Percentiles rank a stretch among this genome's conserved stretches.
Conservation (phyloP, 1,284 basidiomycete species). For the Vanrija sp. region DNA sequence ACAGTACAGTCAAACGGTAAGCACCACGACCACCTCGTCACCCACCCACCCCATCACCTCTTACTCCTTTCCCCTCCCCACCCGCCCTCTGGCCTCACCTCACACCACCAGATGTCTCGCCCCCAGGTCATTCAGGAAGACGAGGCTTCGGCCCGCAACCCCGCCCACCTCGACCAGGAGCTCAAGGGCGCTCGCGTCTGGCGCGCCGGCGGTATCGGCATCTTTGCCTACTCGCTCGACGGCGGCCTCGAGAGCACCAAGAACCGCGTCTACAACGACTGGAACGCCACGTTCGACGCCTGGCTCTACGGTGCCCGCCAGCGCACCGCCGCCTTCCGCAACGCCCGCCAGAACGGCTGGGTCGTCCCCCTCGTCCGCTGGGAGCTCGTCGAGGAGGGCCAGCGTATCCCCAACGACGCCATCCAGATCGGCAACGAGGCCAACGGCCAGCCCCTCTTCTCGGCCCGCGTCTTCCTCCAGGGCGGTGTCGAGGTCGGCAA, state of each 20-base stretch:
- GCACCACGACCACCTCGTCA: too few relatives aligned
- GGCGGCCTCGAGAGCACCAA: constrained; percentile 24
- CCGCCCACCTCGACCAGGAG: constrained; percentile 32
- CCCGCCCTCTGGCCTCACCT: too few relatives aligned
- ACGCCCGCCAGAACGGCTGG: constrained; percentile 2
- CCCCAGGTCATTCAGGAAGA: constrained; percentile 25
- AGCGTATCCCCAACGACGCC: constrained; percentile 37
- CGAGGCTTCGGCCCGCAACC: constrained; percentile 16
- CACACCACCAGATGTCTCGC: background rate
- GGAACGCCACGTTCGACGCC: constrained; percentile 46
- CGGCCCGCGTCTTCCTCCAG: constrained; percentile 39
- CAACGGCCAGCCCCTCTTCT: constrained; percentile 37
- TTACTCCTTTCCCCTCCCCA: too few relatives aligned
- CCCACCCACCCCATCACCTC: too few relatives aligned
- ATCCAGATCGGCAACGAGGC: constrained; percentile 43
- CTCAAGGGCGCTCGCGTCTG: constrained; percentile 34
- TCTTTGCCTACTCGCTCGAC: constrained; percentile 31
- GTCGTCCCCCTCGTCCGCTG: constrained; percentile 38
- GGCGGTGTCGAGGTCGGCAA: constrained; percentile 47
- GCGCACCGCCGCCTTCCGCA: constrained; percentile 52
- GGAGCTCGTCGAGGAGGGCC: constrained; percentile 39
- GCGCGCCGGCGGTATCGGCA: constrained; percentile 37
- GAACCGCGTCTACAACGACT: constrained; percentile 20
- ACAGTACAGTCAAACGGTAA: too few relatives aligned
- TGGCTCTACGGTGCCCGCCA: constrained; percentile 64